Evolutionary conservation across 2,329 filamentous ascomycete genomes (phyloP), one percentile per base, ranked within the genome.

Genomic region (Diplodia corticola): DNA sequence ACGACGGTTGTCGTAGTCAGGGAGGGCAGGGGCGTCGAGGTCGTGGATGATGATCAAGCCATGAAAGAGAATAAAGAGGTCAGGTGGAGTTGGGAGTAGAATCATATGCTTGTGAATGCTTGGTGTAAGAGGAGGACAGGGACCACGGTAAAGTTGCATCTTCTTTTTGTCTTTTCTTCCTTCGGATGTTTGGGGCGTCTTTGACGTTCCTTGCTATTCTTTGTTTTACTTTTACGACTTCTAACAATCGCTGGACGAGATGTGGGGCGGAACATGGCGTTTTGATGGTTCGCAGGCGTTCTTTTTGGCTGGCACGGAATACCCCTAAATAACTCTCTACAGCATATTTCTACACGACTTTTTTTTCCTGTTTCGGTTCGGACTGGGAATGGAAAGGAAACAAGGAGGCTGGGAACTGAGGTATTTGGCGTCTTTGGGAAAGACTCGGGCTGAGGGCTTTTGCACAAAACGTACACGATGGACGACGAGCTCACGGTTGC

Each of bases 1-100:
- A 73, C 71, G 67, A 77, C 72, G 13, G 37, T 46, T 5, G 51
- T 65, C 7, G 60, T 63, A 30, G 60, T 63, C n/a, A 51, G 49
- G 48, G 49, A 53, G 60, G 60, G 60, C 0, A 53, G 35, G 33
- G 60, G 60, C 15, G 60, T 63, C 3, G 30, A 40, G 7, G 48
- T 63, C 12, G 60, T 63, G 30, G 46, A 53, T 0, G 57, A 49
- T 1, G 60, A 44, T 2, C 12, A 5, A 15, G 30, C 26, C 4
- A 33, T 2, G 12, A 49, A 61, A n/a, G 57, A 61, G 3, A 61
- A 30, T 13, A 33, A 46, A 26, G 57, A 61, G 57, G 48, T 44
- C 10, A 49, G 57, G 57, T 61, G 57, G 57, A 48, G 37, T 46
- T 61, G 57, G 57, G 57, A 61, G 28, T 61, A 20, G 28, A 20